These are phyloP conservation scores for Candida multigemmis DNA, from an alignment of 805 yeast genomes.

Conservation along the genomic window DNA sequence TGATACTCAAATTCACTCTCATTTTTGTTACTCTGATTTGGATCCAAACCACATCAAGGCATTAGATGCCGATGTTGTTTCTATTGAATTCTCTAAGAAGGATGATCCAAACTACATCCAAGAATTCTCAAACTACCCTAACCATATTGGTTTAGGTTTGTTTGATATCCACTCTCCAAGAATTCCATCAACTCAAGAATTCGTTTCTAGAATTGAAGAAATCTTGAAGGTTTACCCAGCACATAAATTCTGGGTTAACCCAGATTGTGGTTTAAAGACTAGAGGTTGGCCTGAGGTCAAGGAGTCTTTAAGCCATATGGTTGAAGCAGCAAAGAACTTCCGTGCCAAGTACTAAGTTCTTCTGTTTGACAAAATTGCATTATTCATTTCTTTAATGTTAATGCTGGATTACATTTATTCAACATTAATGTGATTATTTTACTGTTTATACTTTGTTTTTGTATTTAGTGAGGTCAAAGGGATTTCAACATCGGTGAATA, in stretches of 20 bases:
- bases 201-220: conserved; percentile 85
- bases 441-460: conserved; percentile 5
- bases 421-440: conserved; percentile 37
- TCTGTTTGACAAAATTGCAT: conserved; percentile 12
- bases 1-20: conserved; percentile 97
- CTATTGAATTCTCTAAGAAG: conserved; percentile 99
- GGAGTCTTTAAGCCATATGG: conserved; percentile 96
- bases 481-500: conserved; percentile 42
- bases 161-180: conserved; percentile 99
- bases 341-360: conserved; percentile 28
- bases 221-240: conserved; percentile 96
- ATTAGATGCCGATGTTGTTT: conserved; percentile 98
- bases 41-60: conserved; percentile 99
- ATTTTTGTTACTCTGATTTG: conserved; percentile 99
- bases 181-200: conserved; percentile 96
- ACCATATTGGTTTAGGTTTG: conserved; percentile 98
- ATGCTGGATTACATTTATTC: conserved; percentile 39
- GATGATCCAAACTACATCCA: conserved; percentile 97
- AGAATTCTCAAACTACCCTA: conserved; percentile 97
- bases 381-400: conserved; percentile 34
- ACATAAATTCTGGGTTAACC: conserved; percentile 99
- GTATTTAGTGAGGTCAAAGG: conserved; percentile 26
- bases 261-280: conserved; percentile 99
- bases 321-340: conserved; percentile 96
- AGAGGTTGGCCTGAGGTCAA: conserved; percentile 99